Evolutionary conservation across 257 asterid species (phyloP).

Genomic region (Voacanga thouarsii): DNA sequence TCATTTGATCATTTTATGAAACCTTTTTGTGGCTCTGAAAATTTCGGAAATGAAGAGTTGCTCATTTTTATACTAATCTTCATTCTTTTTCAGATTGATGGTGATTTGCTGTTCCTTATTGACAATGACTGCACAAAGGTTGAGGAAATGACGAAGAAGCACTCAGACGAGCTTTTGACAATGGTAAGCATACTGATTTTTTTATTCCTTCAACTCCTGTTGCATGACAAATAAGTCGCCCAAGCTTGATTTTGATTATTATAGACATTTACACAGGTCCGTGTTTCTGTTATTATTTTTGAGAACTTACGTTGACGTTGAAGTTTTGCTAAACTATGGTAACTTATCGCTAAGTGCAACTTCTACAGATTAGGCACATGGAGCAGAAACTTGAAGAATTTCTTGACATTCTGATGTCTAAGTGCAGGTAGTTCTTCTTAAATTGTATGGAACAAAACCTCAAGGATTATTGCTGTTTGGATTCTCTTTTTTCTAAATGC

Average conservation of each 20-base stretch:
- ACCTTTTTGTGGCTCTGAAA: neutral
- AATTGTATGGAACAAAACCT: neutral
- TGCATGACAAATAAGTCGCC: neutral
- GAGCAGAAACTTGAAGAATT: slow-evolving; percentile 70
- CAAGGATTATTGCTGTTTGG: neutral
- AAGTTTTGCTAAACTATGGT: neutral
- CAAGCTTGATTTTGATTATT: neutral
- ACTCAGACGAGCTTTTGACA: slow-evolving; percentile 39
- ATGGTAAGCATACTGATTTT: slow-evolving; percentile 35
- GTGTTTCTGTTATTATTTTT: neutral
- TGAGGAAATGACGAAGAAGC: slow-evolving; percentile 43
- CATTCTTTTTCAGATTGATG: slow-evolving; percentile 39
- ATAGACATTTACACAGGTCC: neutral
- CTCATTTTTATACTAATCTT: neutral
- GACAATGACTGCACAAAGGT: slow-evolving; percentile 52
- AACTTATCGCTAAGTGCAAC: neutral
- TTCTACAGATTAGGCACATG: slow-evolving; percentile 63
- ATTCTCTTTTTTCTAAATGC: neutral
- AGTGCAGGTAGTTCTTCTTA: slow-evolving; percentile 57
- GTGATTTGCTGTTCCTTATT: slow-evolving; percentile 50
- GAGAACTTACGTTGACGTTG: neutral
- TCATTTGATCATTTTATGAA: neutral
- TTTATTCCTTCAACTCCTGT: neutral
- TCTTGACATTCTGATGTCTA: slow-evolving; percentile 47
- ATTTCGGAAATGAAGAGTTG: neutral